These are phyloP conservation scores for Aspergillus transmontanensis DNA, from an alignment of 2,329 filamentous ascomycete genomes.

Conservation along the genomic window DNA sequence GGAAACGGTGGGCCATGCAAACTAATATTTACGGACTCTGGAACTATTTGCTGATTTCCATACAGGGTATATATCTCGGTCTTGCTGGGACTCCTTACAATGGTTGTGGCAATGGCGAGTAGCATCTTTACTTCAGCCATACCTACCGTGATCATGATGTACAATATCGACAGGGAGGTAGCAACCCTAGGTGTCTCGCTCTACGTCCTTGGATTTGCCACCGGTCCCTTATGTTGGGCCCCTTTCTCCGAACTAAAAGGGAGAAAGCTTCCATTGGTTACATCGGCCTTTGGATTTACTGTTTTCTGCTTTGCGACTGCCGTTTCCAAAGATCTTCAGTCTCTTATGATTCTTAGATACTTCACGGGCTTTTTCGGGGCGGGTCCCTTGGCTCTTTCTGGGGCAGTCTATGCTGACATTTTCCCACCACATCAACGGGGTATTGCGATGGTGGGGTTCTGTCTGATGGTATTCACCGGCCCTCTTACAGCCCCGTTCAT, in stretches of 20 bases:
- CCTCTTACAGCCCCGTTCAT: constrained; percentile 44
- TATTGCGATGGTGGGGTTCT: constrained; percentile 38
- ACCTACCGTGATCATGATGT: neutral
- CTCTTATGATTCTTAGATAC: constrained; percentile 42
- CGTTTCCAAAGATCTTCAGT: constrained; percentile 36
- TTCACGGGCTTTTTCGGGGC: constrained; percentile 47
- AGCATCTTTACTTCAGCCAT: neutral
- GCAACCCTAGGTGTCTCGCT: constrained; percentile 10
- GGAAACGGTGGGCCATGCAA: neutral
- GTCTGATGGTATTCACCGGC: constrained; percentile 41
- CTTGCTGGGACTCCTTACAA: neutral
- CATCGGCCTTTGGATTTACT: constrained; percentile 41
- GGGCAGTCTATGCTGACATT: constrained; percentile 38
- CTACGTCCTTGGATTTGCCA: constrained; percentile 20
- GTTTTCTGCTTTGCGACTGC: constrained; percentile 48
- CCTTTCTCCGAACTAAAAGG: constrained; percentile 34
- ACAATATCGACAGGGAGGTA: neutral
- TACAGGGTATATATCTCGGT: neutral
- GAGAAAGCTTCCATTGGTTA: constrained; percentile 43
- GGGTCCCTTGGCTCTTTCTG: constrained; percentile 40
- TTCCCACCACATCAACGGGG: constrained; percentile 10
- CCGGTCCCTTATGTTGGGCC: constrained; percentile 31
- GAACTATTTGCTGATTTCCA: neutral
- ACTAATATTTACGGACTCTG: neutral
- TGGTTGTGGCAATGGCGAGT: neutral